A percentile compares a stretch with the other conserved stretches of the same genome.
These are phyloP conservation scores for Ophiostoma sp. DNA, from an alignment of 2,329 filamentous ascomycete genomes.

Conservation along the genomic window DNA sequence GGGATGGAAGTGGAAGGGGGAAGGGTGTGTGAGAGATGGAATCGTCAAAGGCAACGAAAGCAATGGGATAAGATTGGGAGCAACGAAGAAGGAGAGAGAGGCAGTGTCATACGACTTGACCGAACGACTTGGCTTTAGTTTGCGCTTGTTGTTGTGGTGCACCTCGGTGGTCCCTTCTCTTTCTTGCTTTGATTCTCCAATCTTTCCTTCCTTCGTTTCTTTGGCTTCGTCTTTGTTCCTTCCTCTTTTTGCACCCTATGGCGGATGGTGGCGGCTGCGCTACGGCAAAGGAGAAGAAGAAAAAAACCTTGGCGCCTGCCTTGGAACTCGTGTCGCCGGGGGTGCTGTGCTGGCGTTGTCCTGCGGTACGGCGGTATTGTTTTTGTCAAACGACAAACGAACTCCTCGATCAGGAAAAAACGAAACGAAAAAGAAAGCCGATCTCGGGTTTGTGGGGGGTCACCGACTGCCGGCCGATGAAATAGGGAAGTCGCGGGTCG, in stretches of 20 bases:
- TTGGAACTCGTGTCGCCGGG: background rate
- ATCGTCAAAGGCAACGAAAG: conserved; percentile 9
- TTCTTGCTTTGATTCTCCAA: background rate
- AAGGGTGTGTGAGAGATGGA: background rate
- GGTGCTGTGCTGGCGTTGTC: background rate
- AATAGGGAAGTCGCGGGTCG: background rate
- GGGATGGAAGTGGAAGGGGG: background rate
- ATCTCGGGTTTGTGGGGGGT: conserved; percentile 18
- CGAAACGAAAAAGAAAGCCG: conserved; percentile 5
- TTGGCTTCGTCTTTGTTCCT: background rate
- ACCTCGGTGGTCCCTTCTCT: background rate
- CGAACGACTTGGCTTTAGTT: background rate
- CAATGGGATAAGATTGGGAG: background rate
- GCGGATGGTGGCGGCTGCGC: background rate
- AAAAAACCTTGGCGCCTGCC: background rate
- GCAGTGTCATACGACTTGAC: conserved; percentile 23
- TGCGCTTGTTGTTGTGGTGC: conserved; percentile 6
- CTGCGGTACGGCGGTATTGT: background rate
- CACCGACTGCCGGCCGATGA: conserved; percentile 22
- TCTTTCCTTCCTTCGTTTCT: background rate
- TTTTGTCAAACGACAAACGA: background rate
- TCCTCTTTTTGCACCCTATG: background rate
- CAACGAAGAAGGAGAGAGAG: background rate
- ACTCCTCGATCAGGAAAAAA: background rate
- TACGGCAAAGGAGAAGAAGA: background rate